Conservation (phyloP, 1,139 yeast species). For the Schwanniomyces etchellsii region DNA sequence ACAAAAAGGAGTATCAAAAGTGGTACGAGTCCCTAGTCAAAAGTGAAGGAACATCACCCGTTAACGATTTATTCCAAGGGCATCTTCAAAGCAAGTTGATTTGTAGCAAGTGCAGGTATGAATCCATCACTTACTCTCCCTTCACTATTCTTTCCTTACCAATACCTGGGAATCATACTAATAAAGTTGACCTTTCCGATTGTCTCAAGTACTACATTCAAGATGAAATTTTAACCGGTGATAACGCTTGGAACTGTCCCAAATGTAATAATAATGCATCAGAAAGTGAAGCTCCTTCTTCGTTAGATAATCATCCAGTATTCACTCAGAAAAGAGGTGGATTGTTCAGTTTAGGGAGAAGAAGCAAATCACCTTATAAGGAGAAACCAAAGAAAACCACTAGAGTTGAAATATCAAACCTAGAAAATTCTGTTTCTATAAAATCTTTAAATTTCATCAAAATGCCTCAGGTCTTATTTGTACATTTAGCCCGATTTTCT, state of each 20-base stretch:
- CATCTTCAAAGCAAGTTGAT: conserved; percentile 59
- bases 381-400: conserved; percentile 8
- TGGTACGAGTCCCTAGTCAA: conserved; percentile 52
- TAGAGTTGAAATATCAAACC: background rate
- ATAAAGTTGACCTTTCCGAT: conserved; percentile 44
- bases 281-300: conserved; percentile 6
- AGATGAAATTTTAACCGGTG: conserved; percentile 65
- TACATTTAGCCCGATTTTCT: conserved; percentile 59
- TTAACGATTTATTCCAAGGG: conserved; percentile 60
- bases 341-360: conserved; percentile 28
- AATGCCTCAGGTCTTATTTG: conserved; percentile 57
- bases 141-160: conserved; percentile 65
- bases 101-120: conserved; percentile 60
- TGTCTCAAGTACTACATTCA: conserved; percentile 63
- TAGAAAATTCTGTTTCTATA: conserved; percentile 24
- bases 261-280: conserved; percentile 42
- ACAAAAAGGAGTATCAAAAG: conserved; percentile 46
- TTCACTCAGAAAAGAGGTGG: conserved; percentile 29
- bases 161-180: conserved; percentile 40
- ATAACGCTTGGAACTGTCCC: conserved; percentile 78
- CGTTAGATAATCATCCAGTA: conserved; percentile 35
- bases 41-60: conserved; percentile 60
- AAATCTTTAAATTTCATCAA: conserved; percentile 58
- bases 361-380: conserved; percentile 31
- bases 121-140: conserved; percentile 53